These are phyloP conservation scores for Herpomyces periplanetae DNA, from an alignment of 2,329 filamentous ascomycete genomes.

Conservation along the genomic window DNA sequence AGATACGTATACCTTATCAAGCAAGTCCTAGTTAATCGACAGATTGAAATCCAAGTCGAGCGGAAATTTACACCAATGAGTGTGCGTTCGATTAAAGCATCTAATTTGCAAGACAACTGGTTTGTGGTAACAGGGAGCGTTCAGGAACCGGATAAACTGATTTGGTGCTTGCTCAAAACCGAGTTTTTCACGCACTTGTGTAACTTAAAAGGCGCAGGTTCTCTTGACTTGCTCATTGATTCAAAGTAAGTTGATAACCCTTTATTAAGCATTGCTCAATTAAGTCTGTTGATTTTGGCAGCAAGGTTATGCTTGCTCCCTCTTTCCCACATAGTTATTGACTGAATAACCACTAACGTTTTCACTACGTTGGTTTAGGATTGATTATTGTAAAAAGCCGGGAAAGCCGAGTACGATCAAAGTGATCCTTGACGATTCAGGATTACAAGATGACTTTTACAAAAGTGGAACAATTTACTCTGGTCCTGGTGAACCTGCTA, in stretches of 20 bases:
- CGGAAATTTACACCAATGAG: slow-evolving; percentile 42
- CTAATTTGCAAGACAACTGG: slow-evolving; percentile 68
- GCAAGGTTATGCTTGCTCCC: too few relatives aligned
- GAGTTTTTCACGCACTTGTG: slow-evolving; percentile 82
- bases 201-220: slow-evolving; percentile 32
- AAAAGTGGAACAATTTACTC: slow-evolving; percentile 80
- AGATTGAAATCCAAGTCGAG: slow-evolving; percentile 43
- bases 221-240: slow-evolving; percentile 42
- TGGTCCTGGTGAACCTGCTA: slow-evolving; percentile 39
- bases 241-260: slow-evolving; percentile 13
- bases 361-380: slow-evolving; percentile 9
- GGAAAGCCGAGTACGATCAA: slow-evolving; percentile 66
- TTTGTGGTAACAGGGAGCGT: slow-evolving; percentile 65
- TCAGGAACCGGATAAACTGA: slow-evolving; percentile 62
- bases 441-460: slow-evolving; percentile 35
- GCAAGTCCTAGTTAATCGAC: slow-evolving; percentile 41
- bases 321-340: too few relatives aligned
- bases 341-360: too few relatives aligned
- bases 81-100: slow-evolving; percentile 53
- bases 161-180: slow-evolving; percentile 82
- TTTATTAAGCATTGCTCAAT: too few relatives aligned
- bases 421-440: slow-evolving; percentile 45
- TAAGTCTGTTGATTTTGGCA: too few relatives aligned
- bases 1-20: slow-evolving; percentile 61
- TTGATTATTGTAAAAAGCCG: slow-evolving; percentile 93